These are phyloP conservation scores for Pistacia integerrima DNA, from an alignment of 345 rosid genomes.

Conservation along the genomic window DNA sequence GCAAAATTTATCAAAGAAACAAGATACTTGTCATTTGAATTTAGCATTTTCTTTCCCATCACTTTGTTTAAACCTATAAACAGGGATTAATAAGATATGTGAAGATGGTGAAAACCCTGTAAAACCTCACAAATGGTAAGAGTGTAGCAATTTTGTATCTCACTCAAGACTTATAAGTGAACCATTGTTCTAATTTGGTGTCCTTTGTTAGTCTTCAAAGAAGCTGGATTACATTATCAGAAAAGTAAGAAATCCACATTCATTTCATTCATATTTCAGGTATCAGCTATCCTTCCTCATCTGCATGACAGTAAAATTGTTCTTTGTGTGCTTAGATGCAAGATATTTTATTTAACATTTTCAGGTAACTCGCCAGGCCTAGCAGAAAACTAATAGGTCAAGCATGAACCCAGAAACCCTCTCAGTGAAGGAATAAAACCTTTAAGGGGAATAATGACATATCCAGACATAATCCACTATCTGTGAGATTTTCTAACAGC, in stretches of 20 bases:
- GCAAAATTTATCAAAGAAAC: conserved; percentile 39
- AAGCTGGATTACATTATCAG: background rate
- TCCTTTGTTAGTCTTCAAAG: background rate
- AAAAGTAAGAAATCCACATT: background rate
- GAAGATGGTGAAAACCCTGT: background rate
- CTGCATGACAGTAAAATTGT: background rate
- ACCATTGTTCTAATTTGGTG: background rate
- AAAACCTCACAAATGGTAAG: conserved; percentile 1
- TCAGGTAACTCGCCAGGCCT: background rate
- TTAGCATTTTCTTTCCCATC: background rate
- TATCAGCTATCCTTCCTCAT: background rate
- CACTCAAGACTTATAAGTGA: background rate
- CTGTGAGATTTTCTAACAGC: conserved; percentile 7
- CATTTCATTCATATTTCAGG: background rate
- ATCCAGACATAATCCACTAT: background rate
- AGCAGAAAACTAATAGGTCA: background rate
- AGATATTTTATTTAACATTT: background rate
- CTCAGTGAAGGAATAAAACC: background rate
- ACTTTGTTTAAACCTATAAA: background rate
- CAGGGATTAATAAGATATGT: background rate
- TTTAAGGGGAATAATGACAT: background rate
- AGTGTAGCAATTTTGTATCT: background rate
- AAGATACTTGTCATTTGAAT: background rate
- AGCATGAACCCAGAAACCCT: conserved; percentile 5
- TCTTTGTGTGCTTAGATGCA: background rate